Evolutionary conservation across 192 early-diverging fungal species (phyloP).

Genomic region (Coemansia aciculifera): DNA sequence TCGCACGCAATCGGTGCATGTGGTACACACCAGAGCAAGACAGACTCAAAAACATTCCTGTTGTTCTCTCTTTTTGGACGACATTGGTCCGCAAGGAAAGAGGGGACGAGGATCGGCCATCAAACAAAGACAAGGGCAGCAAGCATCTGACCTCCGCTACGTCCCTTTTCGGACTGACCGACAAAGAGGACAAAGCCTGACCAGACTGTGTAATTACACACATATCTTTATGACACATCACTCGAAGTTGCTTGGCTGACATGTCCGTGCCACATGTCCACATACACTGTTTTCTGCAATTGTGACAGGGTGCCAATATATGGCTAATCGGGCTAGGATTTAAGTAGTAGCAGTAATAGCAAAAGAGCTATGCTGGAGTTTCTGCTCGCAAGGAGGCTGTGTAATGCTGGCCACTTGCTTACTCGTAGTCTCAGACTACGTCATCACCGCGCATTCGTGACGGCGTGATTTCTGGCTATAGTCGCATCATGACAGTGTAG

Average conservation of each 20-base stretch:
- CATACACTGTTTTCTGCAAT: background rate
- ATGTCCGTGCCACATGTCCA: background rate
- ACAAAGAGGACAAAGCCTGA: constrained; percentile 2
- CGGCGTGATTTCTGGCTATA: background rate
- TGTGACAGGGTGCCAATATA: constrained; percentile 6
- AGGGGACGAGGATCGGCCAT: constrained; percentile 1
- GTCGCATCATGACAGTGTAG: too few relatives aligned
- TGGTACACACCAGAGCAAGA: background rate
- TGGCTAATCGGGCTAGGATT: background rate
- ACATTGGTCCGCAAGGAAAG: constrained; percentile 5
- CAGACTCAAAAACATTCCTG: background rate
- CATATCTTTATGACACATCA: background rate
- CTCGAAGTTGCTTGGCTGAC: background rate
- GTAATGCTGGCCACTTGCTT: background rate
- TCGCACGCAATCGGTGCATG: constrained; percentile 7
- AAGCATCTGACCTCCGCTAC: constrained; percentile 1
- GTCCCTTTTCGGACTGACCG: background rate
- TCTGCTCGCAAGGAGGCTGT: background rate
- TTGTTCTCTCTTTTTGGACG: background rate
- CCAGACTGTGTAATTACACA: constrained; percentile 1
- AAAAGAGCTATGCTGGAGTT: background rate
- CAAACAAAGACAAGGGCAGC: background rate
- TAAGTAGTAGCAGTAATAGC: background rate
- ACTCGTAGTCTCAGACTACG: background rate
- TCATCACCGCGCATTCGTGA: background rate